Base-by-base conservation (phyloP, 139 green algal species). In the Chlamydomonas incerta region DNA sequence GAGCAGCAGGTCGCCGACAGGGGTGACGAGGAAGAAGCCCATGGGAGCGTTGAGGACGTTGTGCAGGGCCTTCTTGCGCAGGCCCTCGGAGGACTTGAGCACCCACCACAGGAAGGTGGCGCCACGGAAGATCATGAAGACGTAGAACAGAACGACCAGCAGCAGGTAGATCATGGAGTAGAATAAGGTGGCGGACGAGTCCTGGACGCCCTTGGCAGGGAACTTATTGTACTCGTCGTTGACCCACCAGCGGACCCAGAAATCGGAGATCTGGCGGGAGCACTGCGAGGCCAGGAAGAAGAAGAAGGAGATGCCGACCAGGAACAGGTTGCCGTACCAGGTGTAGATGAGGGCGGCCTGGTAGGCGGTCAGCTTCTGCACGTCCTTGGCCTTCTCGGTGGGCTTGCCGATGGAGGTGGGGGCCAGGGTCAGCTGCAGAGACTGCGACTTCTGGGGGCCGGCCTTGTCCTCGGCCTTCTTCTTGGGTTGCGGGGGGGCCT, bases 21-120 rank as follows among this genome's bases (percentile, higher is more conserved):
- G 91, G 73, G 88, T 93, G 31, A 86, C 74, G 71, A 88, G 89
- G 89, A 94, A 93, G 89, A 93, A 94, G 88, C 89, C 86, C 18
- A 94, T 85, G 33, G 91, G 91, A 6, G 91, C 65, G 65, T 70
- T 41, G 14, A 70, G 65, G 14, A 70, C 65, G 65, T 70, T 70
- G 68, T 74, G 68, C 34, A 74, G 35, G 13, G 35, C 68, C 68
- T 74, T 67, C 50, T 37, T 46, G 87, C 90, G 89, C 24, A 91
- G 37, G 20, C 13, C 74, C 77, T 91, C 86, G 24, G 74, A 82
- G 66, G 87, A 81, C 74, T 68, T 66, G 55, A 86, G 86, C 63
- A 74, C 84, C 15, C n/a, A 70, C 65, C 65, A 58, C 60, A 91
- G 87, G 74, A 93, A 89, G 66, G 70, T 73, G 71, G 87, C 63